These are phyloP conservation scores for Emydomyces testavorans DNA, from an alignment of 2,329 filamentous ascomycete species.

Conservation along the genomic window DNA sequence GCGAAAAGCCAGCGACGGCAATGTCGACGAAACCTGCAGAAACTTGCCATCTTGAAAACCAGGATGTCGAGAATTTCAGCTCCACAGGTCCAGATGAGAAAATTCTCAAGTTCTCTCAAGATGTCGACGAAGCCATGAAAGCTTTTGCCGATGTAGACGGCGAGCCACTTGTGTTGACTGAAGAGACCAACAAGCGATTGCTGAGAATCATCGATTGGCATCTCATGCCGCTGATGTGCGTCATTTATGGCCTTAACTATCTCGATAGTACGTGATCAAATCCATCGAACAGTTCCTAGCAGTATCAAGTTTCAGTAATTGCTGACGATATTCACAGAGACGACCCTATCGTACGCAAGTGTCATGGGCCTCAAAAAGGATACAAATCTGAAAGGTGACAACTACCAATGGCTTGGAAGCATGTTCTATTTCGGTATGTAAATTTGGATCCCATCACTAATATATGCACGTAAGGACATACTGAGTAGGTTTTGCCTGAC, in stretches of 20 bases:
- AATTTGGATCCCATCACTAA: not conserved
- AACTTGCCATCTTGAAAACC: not conserved
- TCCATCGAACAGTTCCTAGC: too few relatives aligned
- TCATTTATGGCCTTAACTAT: constrained; percentile 49
- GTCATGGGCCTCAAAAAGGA: constrained; percentile 47
- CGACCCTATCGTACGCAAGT: constrained; percentile 35
- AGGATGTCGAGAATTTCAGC: not conserved
- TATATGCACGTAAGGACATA: constrained; percentile 24
- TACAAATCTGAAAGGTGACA: constrained; percentile 38
- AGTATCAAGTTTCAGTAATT: constrained; percentile 24
- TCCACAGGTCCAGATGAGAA: not conserved
- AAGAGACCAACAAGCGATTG: constrained; percentile 47
- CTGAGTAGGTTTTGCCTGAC: not conserved
- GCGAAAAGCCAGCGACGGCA: not conserved
- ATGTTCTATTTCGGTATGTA: constrained; percentile 44
- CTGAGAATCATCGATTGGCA: constrained; percentile 52
- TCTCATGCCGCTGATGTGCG: constrained; percentile 48
- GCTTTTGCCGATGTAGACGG: constrained; percentile 39
- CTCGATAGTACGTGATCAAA: constrained; percentile 40
- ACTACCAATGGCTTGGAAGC: constrained; percentile 43
- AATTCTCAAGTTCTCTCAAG: constrained; percentile 14
- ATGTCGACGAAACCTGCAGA: not conserved
- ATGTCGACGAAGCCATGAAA: constrained; percentile 49
- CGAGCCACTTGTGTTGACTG: constrained; percentile 43
- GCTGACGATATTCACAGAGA: constrained; percentile 24